These are phyloP conservation scores for Zychaea mexicana DNA, from an alignment of 371 early-diverging fungal species.

Conservation along the genomic window DNA sequence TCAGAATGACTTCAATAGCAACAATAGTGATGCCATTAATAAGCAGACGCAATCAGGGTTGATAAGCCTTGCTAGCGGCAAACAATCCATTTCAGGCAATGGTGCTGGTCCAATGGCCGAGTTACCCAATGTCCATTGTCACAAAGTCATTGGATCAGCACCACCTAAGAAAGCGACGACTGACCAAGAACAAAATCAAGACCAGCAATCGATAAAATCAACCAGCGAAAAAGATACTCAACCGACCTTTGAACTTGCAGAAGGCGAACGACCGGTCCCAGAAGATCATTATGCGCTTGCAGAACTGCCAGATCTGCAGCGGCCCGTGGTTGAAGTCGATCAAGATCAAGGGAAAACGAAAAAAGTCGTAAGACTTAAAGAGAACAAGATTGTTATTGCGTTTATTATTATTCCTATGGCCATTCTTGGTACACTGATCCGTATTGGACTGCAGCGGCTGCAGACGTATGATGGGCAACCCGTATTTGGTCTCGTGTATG, in stretches of 20 bases:
- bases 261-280: not conserved
- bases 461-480: conserved; percentile 62
- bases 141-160: not conserved
- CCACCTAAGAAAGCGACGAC: not conserved
- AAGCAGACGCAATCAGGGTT: not conserved
- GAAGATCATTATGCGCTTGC: not conserved
- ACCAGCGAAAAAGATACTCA: not conserved
- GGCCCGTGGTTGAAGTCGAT: not conserved
- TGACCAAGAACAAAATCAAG: not conserved
- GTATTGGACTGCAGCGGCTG: conserved; percentile 57
- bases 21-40: no score
- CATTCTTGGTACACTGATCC: conserved; percentile 66
- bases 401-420: conserved; percentile 60
- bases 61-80: not conserved
- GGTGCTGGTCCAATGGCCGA: not conserved
- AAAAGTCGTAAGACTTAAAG: conserved; percentile 15
- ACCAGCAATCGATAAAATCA: not conserved
- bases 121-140: not conserved
- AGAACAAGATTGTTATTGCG: conserved; percentile 38
- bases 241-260: not conserved
- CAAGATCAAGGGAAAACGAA: not conserved
- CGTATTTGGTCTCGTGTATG: conserved; percentile 65
- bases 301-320: not conserved
- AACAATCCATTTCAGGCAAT: not conserved
- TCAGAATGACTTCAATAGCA: not conserved